Evolutionary conservation across 352 stramenopile genomes (phyloP), one percentile per base, ranked within the genome.

Genomic region (Pythium brachiatum): DNA sequence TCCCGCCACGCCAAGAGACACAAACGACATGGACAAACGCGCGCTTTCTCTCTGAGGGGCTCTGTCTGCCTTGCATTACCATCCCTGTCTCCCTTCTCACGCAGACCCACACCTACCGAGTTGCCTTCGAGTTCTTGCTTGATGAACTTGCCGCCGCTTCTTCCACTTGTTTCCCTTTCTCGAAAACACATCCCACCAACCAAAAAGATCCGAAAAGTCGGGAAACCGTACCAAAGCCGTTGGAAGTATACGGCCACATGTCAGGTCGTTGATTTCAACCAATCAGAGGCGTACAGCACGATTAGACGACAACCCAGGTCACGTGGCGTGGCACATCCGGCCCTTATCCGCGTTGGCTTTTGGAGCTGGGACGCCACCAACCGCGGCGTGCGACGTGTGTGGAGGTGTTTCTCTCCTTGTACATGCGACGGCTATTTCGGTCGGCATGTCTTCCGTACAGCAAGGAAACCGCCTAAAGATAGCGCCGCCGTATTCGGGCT

Each of bases 31-130:
- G 16, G 44, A 52, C 43, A 54, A n/a, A 57, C 8, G 36, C 36
- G 36, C 36, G 36, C 36, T 44, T 44, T 44, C 36, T 44, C 36
- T 44, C 53, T 46, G 9, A 21, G 23, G 46, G 26, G 26, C 32
- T 15, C 34, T 55, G 25, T 52, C 32, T 57, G 57, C 57, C 47
- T 57, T 55, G 48, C 53, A 68, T 57, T 52, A 57, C 52, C 50
- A 58, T 64, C 46, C 51, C 48, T 47, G 47, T 38, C 57, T 64
- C 39, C 32, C 51, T 29, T 46, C 48, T n/a, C n/a, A 51, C 41
- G 53, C 41, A 32, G 41, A 9, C 6, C 31, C 13, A 13, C 23
- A 60, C n/a, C 6, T 21, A 39, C 7, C n/a, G 29, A 41, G 38
- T 11, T 8, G 50, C 27, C 31, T 18, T 8, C 23, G 26, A 20